These are phyloP conservation scores for Claviceps arundinis DNA, from an alignment of 2,329 filamentous ascomycete species.

Conservation along the genomic window DNA sequence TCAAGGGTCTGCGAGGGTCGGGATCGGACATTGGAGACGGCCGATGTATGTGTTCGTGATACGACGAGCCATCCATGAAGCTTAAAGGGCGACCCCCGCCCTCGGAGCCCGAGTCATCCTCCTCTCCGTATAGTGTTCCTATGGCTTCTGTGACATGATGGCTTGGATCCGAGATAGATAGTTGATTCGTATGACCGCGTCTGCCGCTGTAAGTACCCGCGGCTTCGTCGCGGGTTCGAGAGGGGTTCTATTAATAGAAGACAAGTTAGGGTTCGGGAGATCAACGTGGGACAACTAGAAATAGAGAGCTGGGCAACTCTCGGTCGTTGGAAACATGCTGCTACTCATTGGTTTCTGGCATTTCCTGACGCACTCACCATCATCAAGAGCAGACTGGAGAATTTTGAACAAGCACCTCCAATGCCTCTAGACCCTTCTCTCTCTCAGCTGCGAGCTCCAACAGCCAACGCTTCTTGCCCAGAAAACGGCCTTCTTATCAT, in stretches of 20 bases:
- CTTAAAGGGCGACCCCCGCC: constrained; percentile 51
- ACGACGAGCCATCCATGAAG: constrained; percentile 48
- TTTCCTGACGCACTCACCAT: constrained; percentile 28
- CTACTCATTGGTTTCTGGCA: background rate
- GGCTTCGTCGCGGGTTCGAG: constrained; percentile 40
- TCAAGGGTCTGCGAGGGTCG: constrained; percentile 27
- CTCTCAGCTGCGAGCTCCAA: constrained; percentile 11
- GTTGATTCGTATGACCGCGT: constrained; percentile 43
- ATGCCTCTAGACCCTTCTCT: constrained; percentile 17
- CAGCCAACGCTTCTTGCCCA: constrained; percentile 7
- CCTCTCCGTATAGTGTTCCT: constrained; percentile 76
- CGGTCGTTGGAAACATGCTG: background rate
- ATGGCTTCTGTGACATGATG: constrained; percentile 94
- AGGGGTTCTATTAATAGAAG: constrained; percentile 37
- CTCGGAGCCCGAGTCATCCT: constrained; percentile 47
- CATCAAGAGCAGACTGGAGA: constrained; percentile 28
- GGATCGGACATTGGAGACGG: constrained; percentile 13
- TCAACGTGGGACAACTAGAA: background rate
- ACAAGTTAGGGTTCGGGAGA: background rate
- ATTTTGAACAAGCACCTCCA: constrained; percentile 21
- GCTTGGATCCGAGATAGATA: constrained; percentile 70
- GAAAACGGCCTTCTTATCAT: constrained; percentile 16
- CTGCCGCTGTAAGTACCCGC: constrained; percentile 44
- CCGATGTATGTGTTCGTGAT: constrained; percentile 35
- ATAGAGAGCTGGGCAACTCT: background rate